These are phyloP conservation scores for Trichosanthes truncata DNA, from an alignment of 306 rosid species.

Conservation along the genomic window DNA sequence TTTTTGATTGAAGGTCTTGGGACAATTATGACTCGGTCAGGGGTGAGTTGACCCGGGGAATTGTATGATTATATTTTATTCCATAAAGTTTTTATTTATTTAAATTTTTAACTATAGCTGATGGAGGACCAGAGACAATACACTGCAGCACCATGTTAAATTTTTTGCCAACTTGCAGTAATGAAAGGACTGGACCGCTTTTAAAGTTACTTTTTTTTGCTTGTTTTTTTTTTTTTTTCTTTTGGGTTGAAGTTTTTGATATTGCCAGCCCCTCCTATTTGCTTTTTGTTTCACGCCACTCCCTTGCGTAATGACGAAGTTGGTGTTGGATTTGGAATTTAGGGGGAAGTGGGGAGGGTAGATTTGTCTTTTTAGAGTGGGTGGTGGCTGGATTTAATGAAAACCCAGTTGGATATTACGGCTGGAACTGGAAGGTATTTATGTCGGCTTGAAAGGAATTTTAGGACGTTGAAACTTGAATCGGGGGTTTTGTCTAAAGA, in stretches of 20 bases:
- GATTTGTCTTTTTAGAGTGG: background rate
- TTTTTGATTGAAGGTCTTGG: background rate
- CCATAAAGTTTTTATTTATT: background rate
- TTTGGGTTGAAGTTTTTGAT: background rate
- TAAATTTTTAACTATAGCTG: background rate
- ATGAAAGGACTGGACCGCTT: slow-evolving; percentile 1
- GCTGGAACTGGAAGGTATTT: slow-evolving; percentile 17
- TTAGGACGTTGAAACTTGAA: slow-evolving; percentile 15
- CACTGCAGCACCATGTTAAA: slow-evolving; percentile 7
- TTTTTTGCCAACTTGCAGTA: slow-evolving; percentile 2
- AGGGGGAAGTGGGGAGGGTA: background rate
- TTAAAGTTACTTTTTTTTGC: background rate
- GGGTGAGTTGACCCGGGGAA: background rate
- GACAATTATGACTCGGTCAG: background rate
- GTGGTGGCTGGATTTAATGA: background rate
- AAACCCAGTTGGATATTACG: slow-evolving; percentile 8
- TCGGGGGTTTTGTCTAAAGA: background rate
- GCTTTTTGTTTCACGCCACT: background rate
- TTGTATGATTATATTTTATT: background rate
- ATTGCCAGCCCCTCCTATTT: background rate
- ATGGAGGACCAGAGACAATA: slow-evolving; percentile 10
- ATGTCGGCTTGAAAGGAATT: slow-evolving; percentile 41
- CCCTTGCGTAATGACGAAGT: background rate
- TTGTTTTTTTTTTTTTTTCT: background rate
- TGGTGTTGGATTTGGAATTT: background rate